A percentile compares a stretch with the other conserved stretches of the same genome.
phyloP scores from a whole-genome alignment of 768 basidiomycete species.

The Pleurotus cornucopiae region DNA sequence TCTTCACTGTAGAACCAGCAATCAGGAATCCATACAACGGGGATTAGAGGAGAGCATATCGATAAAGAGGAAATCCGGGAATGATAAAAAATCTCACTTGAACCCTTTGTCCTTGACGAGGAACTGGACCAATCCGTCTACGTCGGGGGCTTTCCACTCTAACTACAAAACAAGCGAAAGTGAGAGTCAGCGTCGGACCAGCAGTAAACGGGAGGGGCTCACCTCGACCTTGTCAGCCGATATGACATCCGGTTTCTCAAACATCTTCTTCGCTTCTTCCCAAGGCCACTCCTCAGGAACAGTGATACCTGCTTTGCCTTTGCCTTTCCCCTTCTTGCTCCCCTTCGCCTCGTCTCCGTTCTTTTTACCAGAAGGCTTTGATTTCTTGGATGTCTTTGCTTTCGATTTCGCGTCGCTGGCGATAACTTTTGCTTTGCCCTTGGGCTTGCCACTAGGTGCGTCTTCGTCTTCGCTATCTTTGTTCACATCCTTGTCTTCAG shows the following conservation, averaged over 20 bases:
- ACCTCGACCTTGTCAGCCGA: conserved; percentile 87
- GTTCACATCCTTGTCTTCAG: not conserved
- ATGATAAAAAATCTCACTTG: conserved; percentile 54
- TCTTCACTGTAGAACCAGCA: conserved; percentile 69
- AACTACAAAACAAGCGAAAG: conserved; percentile 43
- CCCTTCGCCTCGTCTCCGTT: conserved; percentile 25
- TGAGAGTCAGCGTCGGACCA: not conserved
- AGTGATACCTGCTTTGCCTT: conserved; percentile 71
- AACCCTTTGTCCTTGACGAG: conserved; percentile 94
- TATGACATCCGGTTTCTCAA: conserved; percentile 84
- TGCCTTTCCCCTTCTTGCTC: conserved; percentile 41
- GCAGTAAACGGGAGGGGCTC: conserved; percentile 9
- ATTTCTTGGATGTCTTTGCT: too few species aligned
- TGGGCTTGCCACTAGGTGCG: conserved; percentile 10
- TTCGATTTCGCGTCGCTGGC: conserved; percentile 17
- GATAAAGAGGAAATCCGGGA: not conserved
- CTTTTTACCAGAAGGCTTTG: conserved; percentile 4
- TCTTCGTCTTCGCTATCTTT: not conserved
- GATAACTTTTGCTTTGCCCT: conserved; percentile 30
- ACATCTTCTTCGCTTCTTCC: conserved; percentile 90
- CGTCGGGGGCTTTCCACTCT: conserved; percentile 91
- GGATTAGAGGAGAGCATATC: not conserved
- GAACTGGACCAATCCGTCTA: conserved; percentile 92
- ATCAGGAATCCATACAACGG: conserved; percentile 6
- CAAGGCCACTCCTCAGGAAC: conserved; percentile 97